Base-by-base conservation (phyloP, 192 early-diverging fungal species). In the Coemansia sp. region DNA sequence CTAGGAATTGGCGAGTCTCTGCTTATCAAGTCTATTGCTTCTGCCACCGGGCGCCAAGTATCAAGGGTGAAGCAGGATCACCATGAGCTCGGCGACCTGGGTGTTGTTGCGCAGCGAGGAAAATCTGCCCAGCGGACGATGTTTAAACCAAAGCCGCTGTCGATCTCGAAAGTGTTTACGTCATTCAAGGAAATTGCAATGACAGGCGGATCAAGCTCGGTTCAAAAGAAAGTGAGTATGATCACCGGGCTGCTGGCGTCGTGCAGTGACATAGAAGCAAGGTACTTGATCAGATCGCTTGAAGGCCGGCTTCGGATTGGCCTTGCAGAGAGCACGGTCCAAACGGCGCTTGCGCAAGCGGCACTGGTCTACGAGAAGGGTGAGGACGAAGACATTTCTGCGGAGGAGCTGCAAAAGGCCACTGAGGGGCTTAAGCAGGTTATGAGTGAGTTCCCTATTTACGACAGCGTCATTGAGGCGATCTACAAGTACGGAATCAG, bases 241-340 rank as follows among this genome's bases (percentile, higher is more conserved):
- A 98, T 98, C 41, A 85, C 87, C 12, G 84, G 86, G 7, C 72
- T 98, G 36, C 73, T 98, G 41, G 88, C 89, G 12, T 81, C 90
- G 11, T 95, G 93, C 73, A 69, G 80, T 49, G 89, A 85, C 16
- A 89, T 85, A 61, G 94, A 98, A 77, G 87, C 94, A 30, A 95
- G 94, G 73, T 98, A 88, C 67, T 73, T 98, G 46, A 94, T 95
- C 49, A 78, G 94, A 26, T 75, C 85, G 46, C 80, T 88, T 2
- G 94, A 96, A 74, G 98, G 96, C 45, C 95, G 97, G 68, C 84
- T 99, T 59, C 89, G 98, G 23, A 98, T 99, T 66, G 96, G 97
- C 30, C 78, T 99, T 24, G 98, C 97, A 1, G 96, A 98, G 76
- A 87, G 93, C 71, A 96, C 95, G 0, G 89, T 99, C 20, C 86